Base-by-base conservation (phyloP, 2,329 filamentous ascomycete genomes). In the Nigrospora oryzae region DNA sequence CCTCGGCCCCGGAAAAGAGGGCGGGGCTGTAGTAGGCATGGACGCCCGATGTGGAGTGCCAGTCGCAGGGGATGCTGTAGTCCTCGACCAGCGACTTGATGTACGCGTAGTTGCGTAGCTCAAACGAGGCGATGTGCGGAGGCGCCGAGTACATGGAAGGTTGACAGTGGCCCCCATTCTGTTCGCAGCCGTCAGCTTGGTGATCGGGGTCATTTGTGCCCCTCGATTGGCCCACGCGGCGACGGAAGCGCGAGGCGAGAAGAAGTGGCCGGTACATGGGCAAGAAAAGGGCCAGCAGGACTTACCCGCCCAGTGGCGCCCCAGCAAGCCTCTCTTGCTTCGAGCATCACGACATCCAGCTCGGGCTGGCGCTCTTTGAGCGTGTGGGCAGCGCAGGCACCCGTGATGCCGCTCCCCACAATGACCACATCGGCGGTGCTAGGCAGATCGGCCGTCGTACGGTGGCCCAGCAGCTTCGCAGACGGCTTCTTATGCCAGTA, bases 241-340 rank as follows among this genome's bases (percentile, higher is more conserved):
- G 23, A 10, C 8, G 23, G 10, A 28, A 28, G 23, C 23, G 23
- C 23, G 23, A 10, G 23, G 8, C 23, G 7, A 28, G 23, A 28
- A 28, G 23, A 10, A 28, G 5, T 2, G 23, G 23, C 23, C 5
- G 7, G 2, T 28, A 10, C 8, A 10, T 7, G 23, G 2, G 10
- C 1, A 32, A n/a, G 11, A 12, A 34, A 8, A 15, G 11, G 23
- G 46, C 5, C 39, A 38, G 11, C 33, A 31, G 15, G 11, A 70
- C 79, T 71, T 57, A 86, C 83, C 57, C 86, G 68, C n/a, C 86
- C 86, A 1, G 86, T 91, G n/a, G 86, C 86, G 15, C 86, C 86
- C 77, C 79, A 89, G 57, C 86, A 90, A 4, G 82, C 84, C 67
- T 90, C 86, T 54, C 86, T 73, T 13, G 86, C 86, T 64, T 91